Evolutionary conservation across 164 flowering plant species (phyloP).

Genomic region (Magnolia kwangsiensis): DNA sequence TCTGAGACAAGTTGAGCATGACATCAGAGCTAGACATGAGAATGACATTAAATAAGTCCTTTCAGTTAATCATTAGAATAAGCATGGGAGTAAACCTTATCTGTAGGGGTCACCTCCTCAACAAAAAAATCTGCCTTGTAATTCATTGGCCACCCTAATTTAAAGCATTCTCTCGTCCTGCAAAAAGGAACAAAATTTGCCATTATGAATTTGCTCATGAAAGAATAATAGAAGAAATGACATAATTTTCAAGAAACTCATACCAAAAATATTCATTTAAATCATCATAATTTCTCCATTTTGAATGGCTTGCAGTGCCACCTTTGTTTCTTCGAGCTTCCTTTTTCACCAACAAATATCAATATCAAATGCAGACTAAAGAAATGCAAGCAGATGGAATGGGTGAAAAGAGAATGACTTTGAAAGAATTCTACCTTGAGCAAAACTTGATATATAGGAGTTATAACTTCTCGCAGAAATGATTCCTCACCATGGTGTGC

Average conservation of each 20-base stretch:
- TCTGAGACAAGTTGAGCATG: not conserved
- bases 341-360: slow-evolving; percentile 41
- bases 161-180: slow-evolving; percentile 78
- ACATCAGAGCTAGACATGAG: not conserved
- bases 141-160: slow-evolving; percentile 83
- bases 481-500: slow-evolving; percentile 60
- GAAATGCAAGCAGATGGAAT: not conserved
- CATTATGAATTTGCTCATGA: not conserved
- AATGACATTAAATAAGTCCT: not conserved
- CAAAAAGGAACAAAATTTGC: not conserved
- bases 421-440: slow-evolving; percentile 44
- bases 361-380: slow-evolving; percentile 9
- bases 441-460: slow-evolving; percentile 81
- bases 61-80: slow-evolving; percentile 1
- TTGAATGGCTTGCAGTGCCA: slow-evolving; percentile 89
- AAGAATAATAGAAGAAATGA: not conserved
- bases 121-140: slow-evolving; percentile 67
- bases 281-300: slow-evolving; percentile 99
- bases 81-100: slow-evolving; percentile 20
- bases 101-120: slow-evolving; percentile 27
- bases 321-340: slow-evolving; percentile 82
- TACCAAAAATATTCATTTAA: slow-evolving; percentile 97
- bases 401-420: not conserved
- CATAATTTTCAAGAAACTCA: slow-evolving; percentile 11
- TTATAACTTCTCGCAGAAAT: slow-evolving; percentile 68